These are phyloP conservation scores for Dendryphion nanum DNA, from an alignment of 2,329 filamentous ascomycete genomes.

Conservation along the genomic window DNA sequence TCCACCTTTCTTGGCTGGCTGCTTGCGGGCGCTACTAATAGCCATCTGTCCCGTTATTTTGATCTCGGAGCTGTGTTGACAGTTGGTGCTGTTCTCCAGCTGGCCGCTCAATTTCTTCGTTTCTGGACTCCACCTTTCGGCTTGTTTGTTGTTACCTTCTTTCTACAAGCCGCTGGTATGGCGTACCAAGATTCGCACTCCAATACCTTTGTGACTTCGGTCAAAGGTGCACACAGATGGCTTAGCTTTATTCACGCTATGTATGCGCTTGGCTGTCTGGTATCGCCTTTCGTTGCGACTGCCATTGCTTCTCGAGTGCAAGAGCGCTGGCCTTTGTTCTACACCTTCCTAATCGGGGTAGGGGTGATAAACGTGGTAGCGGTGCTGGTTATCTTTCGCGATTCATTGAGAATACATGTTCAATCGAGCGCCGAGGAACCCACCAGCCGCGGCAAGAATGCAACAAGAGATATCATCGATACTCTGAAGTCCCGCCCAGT, in stretches of 20 bases:
- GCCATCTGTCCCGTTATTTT: slow-evolving; percentile 52
- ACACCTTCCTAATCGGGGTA: slow-evolving; percentile 54
- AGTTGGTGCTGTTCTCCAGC: slow-evolving; percentile 57
- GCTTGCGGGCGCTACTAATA: slow-evolving; percentile 57
- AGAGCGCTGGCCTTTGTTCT: slow-evolving; percentile 57
- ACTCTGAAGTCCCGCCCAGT: slow-evolving; percentile 49
- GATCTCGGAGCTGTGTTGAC: slow-evolving; percentile 57
- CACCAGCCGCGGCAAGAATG: slow-evolving; percentile 29
- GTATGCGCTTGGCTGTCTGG: slow-evolving; percentile 57
- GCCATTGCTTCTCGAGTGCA: slow-evolving; percentile 39
- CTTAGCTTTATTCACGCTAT: slow-evolving; percentile 64
- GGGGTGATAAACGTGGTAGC: slow-evolving; percentile 52
- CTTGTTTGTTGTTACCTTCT: slow-evolving; percentile 59
- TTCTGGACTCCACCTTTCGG: slow-evolving; percentile 58
- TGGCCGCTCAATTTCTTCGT: slow-evolving; percentile 54
- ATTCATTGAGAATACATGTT: slow-evolving; percentile 39
- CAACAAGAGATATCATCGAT: slow-evolving; percentile 45
- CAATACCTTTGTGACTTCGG: slow-evolving; percentile 59
- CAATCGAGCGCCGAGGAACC: neutral
- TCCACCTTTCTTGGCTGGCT: slow-evolving; percentile 62
- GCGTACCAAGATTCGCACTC: slow-evolving; percentile 64
- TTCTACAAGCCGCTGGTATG: slow-evolving; percentile 58
- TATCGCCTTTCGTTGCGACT: slow-evolving; percentile 52
- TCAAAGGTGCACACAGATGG: slow-evolving; percentile 57
- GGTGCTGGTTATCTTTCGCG: slow-evolving; percentile 51